These are phyloP conservation scores for Talaromyces sp. DNA, from an alignment of 2,329 filamentous ascomycete species.

Conservation along the genomic window DNA sequence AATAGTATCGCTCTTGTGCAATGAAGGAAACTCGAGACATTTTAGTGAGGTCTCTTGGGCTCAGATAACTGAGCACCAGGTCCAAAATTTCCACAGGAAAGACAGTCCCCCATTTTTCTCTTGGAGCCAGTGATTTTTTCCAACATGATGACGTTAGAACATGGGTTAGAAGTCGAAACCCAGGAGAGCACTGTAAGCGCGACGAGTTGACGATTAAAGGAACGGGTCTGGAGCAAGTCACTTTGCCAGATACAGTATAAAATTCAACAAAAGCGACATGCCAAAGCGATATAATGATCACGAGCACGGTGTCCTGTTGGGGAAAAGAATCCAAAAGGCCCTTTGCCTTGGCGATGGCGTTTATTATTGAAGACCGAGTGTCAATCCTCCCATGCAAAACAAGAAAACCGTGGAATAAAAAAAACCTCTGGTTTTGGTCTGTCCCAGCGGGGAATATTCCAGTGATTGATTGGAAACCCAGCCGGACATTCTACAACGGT, in stretches of 20 bases:
- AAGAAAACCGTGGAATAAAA: constrained; percentile 8
- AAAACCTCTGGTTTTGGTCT: background rate
- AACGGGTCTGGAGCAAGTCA: background rate
- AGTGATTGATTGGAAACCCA: constrained; percentile 14
- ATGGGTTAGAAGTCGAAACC: constrained; percentile 18
- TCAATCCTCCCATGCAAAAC: constrained; percentile 14
- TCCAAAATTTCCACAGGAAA: background rate
- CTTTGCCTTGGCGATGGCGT: background rate
- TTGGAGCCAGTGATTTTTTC: constrained; percentile 13
- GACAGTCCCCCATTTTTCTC: constrained; percentile 17
- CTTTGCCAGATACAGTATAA: background rate
- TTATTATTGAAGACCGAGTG: constrained; percentile 8
- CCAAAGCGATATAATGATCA: background rate
- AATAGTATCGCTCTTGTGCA: constrained; percentile 17
- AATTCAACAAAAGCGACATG: background rate
- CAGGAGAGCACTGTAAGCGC: constrained; percentile 19
- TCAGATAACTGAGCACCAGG: background rate
- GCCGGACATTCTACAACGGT: constrained; percentile 5
- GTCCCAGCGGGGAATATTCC: constrained; percentile 7
- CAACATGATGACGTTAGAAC: constrained; percentile 20
- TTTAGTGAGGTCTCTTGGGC: constrained; percentile 17
- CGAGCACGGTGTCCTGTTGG: background rate
- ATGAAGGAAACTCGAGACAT: constrained; percentile 20
- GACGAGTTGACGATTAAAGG: constrained; percentile 16
- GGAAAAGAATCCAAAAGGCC: background rate